phyloP scores from a whole-genome alignment of 208 protist species.

The Leptomonas seymouri region DNA sequence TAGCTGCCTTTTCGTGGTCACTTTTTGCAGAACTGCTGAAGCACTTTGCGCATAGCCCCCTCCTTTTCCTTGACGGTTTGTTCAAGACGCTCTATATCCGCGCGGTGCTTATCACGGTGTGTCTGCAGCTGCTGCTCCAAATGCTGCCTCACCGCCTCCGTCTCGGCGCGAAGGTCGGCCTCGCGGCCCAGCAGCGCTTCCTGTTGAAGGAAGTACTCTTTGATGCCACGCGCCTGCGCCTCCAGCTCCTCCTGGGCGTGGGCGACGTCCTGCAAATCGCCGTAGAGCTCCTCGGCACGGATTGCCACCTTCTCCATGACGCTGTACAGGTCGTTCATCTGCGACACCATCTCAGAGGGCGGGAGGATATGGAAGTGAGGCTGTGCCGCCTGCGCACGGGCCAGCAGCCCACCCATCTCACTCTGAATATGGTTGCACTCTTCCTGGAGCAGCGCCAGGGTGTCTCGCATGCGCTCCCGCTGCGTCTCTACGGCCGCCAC shows the following conservation, averaged over 20 bases:
- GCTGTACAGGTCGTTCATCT: slow-evolving; percentile 86
- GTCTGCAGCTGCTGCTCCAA: slow-evolving; percentile 51
- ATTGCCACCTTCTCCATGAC: slow-evolving; percentile 80
- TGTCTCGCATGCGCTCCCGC: slow-evolving; percentile 48
- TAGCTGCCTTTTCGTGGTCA: not conserved
- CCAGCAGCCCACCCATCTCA: slow-evolving; percentile 43
- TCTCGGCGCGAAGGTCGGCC: slow-evolving; percentile 57
- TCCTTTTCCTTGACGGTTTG: slow-evolving; percentile 69
- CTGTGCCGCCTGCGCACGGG: slow-evolving; percentile 43
- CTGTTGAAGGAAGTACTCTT: slow-evolving; percentile 61
- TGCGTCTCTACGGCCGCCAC: slow-evolving; percentile 63
- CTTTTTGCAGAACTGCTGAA: slow-evolving; percentile 25
- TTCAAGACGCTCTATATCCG: slow-evolving; percentile 55
- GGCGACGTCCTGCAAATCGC: slow-evolving; percentile 56
- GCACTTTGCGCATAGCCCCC: slow-evolving; percentile 63
- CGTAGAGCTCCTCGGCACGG: slow-evolving; percentile 58
- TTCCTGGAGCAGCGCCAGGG: slow-evolving; percentile 50
- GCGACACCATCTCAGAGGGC: slow-evolving; percentile 78
- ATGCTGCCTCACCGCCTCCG: slow-evolving; percentile 53
- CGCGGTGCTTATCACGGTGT: slow-evolving; percentile 37
- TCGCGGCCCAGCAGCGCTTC: slow-evolving; percentile 37
- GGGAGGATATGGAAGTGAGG: slow-evolving; percentile 84
- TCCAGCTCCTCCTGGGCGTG: slow-evolving; percentile 66
- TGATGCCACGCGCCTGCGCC: slow-evolving; percentile 52
- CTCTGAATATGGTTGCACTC: slow-evolving; percentile 58